phyloP scores from a whole-genome alignment of 176 grass and related monocot genomes.

The Poa annua region DNA sequence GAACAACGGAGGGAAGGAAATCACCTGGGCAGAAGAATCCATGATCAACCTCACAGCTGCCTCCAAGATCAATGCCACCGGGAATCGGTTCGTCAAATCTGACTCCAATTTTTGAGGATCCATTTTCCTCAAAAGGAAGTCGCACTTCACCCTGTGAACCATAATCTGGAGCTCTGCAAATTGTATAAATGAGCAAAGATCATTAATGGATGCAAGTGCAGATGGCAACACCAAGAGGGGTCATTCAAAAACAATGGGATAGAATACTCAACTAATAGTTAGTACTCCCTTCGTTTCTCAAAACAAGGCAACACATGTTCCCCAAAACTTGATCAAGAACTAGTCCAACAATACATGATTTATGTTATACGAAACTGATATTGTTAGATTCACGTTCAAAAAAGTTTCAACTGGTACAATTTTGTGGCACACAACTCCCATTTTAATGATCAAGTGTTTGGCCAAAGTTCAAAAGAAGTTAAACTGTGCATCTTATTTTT shows the following conservation, averaged over 20 bases:
- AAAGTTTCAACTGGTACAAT: too few species aligned
- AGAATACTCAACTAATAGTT: not conserved
- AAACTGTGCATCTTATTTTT: too few species aligned
- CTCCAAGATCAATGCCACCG: conserved; percentile 93
- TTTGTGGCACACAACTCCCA: too few species aligned
- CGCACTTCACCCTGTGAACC: conserved; percentile 82
- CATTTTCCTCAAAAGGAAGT: conserved; percentile 94
- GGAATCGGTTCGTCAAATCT: conserved; percentile 86
- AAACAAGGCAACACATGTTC: too few species aligned
- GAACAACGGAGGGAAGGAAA: conserved; percentile 1
- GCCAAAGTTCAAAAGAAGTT: too few species aligned
- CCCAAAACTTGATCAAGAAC: too few species aligned
- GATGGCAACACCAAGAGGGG: conserved; percentile 2
- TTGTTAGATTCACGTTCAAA: too few species aligned
- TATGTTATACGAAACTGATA: too few species aligned
- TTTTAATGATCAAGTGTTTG: too few species aligned
- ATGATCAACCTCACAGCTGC: conserved; percentile 86
- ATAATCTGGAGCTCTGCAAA: conserved; percentile 83
- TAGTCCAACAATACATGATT: too few species aligned
- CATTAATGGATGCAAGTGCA: not conserved
- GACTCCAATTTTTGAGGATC: conserved; percentile 87
- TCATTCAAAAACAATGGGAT: conserved; percentile 2
- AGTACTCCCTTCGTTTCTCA: not conserved
- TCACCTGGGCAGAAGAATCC: conserved; percentile 91
- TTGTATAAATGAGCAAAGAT: conserved; percentile 34